phyloP scores from a whole-genome alignment of 2,329 filamentous ascomycete species.

The Pestalotiopsis sp. region DNA sequence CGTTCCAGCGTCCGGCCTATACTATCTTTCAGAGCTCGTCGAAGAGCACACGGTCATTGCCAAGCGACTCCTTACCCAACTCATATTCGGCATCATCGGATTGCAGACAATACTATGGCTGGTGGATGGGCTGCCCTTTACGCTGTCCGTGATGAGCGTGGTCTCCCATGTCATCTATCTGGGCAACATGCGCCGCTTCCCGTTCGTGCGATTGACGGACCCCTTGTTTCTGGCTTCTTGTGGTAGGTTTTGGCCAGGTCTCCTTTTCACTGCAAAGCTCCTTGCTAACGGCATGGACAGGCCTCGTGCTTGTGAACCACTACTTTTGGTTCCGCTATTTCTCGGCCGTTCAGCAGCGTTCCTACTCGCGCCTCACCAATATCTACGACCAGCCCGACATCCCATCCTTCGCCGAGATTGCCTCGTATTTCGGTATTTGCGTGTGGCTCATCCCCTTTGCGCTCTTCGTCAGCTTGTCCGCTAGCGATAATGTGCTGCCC shows the following conservation, averaged over 20 bases:
- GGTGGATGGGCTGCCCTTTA: conserved; percentile 83
- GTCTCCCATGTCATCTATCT: conserved; percentile 83
- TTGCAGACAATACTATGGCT: conserved; percentile 76
- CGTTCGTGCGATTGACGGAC: conserved; percentile 82
- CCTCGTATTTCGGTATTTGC: conserved; percentile 92
- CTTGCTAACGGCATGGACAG: conserved; percentile 42
- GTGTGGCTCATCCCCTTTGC: conserved; percentile 97
- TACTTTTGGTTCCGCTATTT: conserved; percentile 97
- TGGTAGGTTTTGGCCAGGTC: conserved; percentile 50
- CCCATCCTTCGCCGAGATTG: conserved; percentile 90
- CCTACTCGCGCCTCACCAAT: conserved; percentile 60
- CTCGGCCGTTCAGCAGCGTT: conserved; percentile 61
- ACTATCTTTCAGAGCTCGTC: conserved; percentile 96
- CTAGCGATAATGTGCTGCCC: conserved; percentile 91
- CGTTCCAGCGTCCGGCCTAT: conserved; percentile 86
- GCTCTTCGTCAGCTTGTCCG: conserved; percentile 90
- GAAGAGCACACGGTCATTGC: conserved; percentile 96
- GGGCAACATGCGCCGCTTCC: conserved; percentile 77
- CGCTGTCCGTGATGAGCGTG: conserved; percentile 74
- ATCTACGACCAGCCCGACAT: conserved; percentile 66
- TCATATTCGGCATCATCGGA: conserved; percentile 82
- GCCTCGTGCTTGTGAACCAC: conserved; percentile 85
- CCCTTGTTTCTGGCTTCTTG: conserved; percentile 86
- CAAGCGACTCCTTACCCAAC: conserved; percentile 79
- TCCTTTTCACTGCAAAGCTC: neutral